Evolutionary conservation across 345 rosid genomes (phyloP).

Genomic region (Melaleuca alternifolia): DNA sequence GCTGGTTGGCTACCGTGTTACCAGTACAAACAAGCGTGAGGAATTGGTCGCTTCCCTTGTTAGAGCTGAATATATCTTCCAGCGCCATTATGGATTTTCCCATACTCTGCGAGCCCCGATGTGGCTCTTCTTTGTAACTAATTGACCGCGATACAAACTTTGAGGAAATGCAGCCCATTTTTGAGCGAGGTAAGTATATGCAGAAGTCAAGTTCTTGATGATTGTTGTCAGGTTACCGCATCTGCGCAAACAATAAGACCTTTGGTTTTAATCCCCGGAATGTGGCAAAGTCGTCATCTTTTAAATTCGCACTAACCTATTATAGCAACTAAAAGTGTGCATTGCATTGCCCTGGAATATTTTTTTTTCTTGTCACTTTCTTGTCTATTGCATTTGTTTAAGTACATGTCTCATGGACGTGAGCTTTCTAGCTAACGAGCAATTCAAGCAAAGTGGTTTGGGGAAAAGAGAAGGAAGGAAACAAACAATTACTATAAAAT

Average conservation of each 20-base stretch:
- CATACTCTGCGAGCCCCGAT: conserved; percentile 6
- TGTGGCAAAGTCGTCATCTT: background rate
- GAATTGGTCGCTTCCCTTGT: conserved; percentile 4
- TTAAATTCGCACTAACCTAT: background rate
- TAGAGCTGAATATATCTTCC: background rate
- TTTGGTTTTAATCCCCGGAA: background rate
- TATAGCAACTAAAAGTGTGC: background rate
- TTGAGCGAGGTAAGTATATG: background rate
- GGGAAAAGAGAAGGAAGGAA: background rate
- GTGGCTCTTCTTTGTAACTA: conserved; percentile 16
- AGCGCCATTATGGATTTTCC: background rate
- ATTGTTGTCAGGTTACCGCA: background rate
- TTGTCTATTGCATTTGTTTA: background rate
- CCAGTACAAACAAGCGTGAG: conserved; percentile 7
- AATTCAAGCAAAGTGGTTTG: background rate
- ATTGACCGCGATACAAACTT: conserved; percentile 16
- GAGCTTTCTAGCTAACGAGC: background rate
- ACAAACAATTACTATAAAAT: background rate
- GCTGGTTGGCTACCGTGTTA: background rate
- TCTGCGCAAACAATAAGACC: background rate
- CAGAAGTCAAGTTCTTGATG: background rate
- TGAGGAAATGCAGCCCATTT: conserved; percentile 40
- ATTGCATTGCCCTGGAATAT: background rate
- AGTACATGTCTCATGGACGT: background rate
- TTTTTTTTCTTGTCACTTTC: background rate